A percentile compares a stretch with the other conserved stretches of the same genome.
Evolutionary conservation across 1,139 yeast genomes (phyloP).

Genomic region (Kodamaea derodonti): DNA sequence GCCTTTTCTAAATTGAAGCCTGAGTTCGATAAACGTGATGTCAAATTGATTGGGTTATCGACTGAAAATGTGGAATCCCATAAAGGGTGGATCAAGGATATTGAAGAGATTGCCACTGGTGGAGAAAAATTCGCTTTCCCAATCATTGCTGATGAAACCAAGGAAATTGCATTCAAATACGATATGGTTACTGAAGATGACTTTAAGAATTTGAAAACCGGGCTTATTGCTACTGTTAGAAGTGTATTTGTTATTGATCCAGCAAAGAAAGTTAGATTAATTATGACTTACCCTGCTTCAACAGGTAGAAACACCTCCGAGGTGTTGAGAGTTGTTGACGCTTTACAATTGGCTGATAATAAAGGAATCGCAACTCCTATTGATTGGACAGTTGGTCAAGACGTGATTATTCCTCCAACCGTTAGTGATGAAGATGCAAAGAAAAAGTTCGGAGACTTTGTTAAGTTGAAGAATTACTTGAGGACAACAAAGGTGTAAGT

Average conservation of each 20-base stretch:
- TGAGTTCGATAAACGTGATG: conserved; percentile 72
- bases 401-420: conserved; percentile 76
- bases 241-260: conserved; percentile 85
- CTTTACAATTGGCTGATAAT: conserved; percentile 72
- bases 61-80: conserved; percentile 71
- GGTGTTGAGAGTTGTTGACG: conserved; percentile 75
- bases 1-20: conserved; percentile 83
- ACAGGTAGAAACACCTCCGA: conserved; percentile 89
- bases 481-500: conserved; percentile 15
- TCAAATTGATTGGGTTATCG: conserved; percentile 74
- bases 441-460: conserved; percentile 70
- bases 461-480: conserved; percentile 75
- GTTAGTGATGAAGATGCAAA: conserved; percentile 70
- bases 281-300: conserved; percentile 77
- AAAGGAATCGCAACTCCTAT: conserved; percentile 76
- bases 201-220: conserved; percentile 14
- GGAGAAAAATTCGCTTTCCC: conserved; percentile 63
- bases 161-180: conserved; percentile 64
- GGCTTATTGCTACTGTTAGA: conserved; percentile 55
- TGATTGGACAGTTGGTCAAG: conserved; percentile 85
- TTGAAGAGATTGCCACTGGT: conserved; percentile 66
- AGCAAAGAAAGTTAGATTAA: conserved; percentile 66
- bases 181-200: conserved; percentile 56
- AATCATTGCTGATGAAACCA: conserved; percentile 71
- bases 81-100: conserved; percentile 78